Percentiles rank a stretch among this genome's conserved stretches.
Evolutionary conservation across 768 basidiomycete genomes (phyloP).

Genomic region (Lyophyllum decastes): DNA sequence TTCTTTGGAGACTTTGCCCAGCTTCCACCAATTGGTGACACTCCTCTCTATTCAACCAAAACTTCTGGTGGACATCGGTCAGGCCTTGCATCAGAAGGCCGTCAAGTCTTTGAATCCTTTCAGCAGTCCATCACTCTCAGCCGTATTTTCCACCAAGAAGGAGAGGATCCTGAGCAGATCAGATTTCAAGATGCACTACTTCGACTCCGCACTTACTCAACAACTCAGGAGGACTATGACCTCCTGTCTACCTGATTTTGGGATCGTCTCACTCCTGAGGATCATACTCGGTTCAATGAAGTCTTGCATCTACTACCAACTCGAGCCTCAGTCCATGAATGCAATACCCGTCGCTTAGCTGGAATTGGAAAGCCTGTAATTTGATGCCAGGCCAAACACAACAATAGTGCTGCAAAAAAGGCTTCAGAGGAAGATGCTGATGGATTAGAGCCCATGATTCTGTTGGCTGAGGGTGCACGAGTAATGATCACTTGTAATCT

Average conservation of each 20-base stretch:
- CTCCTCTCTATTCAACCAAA: slow-evolving; percentile 17
- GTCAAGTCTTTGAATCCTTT: too few relatives aligned
- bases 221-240: too few relatives aligned
- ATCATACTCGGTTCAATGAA: too few relatives aligned
- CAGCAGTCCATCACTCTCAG: neutral
- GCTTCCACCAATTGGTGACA: slow-evolving; percentile 28
- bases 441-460: too few relatives aligned
- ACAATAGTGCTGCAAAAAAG: slow-evolving; percentile 10
- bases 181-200: neutral
- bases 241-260: too few relatives aligned
- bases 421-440: too few relatives aligned
- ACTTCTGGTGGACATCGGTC: neutral
- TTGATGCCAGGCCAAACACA: slow-evolving; percentile 15
- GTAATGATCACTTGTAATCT: too few relatives aligned
- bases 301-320: too few relatives aligned
- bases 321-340: neutral
- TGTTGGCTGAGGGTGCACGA: too few relatives aligned
- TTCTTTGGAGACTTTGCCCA: slow-evolving; percentile 30
- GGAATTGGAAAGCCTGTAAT: neutral
- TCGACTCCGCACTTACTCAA: neutral
- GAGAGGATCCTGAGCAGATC: too few relatives aligned
- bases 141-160: neutral
- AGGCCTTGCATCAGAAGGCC: neutral
- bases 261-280: too few relatives aligned
- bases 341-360: neutral